These are phyloP conservation scores for Carallia brachiata DNA, from an alignment of 345 rosid genomes.

Conservation along the genomic window DNA sequence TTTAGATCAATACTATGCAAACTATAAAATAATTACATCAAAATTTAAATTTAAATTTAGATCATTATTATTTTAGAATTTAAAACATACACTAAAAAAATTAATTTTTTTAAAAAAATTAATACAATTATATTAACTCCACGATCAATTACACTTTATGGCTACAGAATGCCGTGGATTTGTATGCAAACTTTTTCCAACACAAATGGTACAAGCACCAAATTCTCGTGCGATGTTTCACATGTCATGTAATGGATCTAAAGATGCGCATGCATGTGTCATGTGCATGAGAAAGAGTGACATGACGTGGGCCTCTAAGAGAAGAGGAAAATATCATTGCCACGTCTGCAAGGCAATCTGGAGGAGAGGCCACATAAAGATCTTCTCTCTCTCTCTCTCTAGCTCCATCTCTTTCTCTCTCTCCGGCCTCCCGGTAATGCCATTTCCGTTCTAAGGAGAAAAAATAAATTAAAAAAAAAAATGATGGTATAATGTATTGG, in stretches of 20 bases:
- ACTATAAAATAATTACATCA: no score
- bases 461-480: not conserved
- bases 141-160: no score
- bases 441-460: not conserved
- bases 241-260: not conserved
- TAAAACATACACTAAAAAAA: no score
- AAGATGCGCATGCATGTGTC: not conserved
- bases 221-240: no score
- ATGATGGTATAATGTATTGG: not conserved
- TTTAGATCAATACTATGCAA: no score
- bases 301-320: conserved; percentile 43
- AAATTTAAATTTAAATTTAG: no score
- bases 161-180: no score
- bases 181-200: no score
- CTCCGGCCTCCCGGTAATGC: not conserved
- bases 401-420: not conserved
- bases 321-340: conserved; percentile 66
- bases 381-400: conserved; percentile 26
- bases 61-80: no score
- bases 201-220: no score
- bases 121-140: no score
- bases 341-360: conserved; percentile 43
- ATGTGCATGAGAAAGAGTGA: not conserved
- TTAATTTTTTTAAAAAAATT: no score
- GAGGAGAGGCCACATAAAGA: conserved; percentile 43